These are phyloP conservation scores for Lepidium aucheri DNA, from an alignment of 345 rosid genomes.

Conservation along the genomic window DNA sequence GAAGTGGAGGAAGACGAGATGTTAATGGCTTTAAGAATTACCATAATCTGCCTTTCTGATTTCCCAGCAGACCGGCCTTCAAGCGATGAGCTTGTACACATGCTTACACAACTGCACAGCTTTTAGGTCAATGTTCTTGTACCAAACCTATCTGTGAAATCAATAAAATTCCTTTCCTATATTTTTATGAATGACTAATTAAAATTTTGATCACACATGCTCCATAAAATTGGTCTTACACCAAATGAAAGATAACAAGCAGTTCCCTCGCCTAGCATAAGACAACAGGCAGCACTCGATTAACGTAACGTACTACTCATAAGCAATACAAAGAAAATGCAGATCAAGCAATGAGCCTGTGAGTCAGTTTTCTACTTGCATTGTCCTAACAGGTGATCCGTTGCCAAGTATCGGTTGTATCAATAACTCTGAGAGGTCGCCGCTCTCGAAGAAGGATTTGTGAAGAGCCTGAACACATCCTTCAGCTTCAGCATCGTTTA, in stretches of 20 bases:
- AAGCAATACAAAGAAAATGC: conserved; percentile 1
- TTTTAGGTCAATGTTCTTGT: conserved; percentile 34
- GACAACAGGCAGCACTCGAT: background rate
- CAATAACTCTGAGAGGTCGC: conserved; percentile 40
- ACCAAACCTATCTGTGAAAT: background rate
- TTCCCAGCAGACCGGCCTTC: conserved; percentile 86
- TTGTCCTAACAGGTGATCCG: conserved; percentile 27
- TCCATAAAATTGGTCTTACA: background rate
- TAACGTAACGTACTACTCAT: background rate
- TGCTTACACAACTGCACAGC: conserved; percentile 93
- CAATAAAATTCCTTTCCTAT: background rate
- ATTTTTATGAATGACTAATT: background rate
- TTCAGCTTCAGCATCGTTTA: conserved; percentile 73
- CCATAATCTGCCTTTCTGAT: conserved; percentile 81
- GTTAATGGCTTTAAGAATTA: conserved; percentile 91
- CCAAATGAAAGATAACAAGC: background rate
- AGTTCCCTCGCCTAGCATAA: background rate
- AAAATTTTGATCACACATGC: background rate
- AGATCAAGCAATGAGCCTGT: conserved; percentile 10
- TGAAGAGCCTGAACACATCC: conserved; percentile 74
- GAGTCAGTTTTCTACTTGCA: conserved; percentile 25
- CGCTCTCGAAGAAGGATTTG: conserved; percentile 51
- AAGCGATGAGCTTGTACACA: conserved; percentile 84
- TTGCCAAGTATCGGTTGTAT: conserved; percentile 24
- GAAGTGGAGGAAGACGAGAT: conserved; percentile 97